Conservation (phyloP, 352 stramenopile genomes). For the Pythium aquatile region DNA sequence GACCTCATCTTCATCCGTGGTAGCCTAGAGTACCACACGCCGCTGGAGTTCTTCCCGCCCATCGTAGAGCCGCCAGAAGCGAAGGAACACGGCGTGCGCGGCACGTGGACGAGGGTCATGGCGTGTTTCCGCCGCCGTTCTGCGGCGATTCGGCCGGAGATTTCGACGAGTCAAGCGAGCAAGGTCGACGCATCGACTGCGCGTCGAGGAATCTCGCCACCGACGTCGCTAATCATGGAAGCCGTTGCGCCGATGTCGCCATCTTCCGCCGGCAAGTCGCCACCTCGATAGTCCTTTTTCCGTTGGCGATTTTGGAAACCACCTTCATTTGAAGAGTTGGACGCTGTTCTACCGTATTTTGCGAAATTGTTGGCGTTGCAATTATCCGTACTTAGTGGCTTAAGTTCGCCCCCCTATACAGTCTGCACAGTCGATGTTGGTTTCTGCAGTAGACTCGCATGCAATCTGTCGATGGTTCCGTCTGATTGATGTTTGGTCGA, state of each 20-base stretch:
- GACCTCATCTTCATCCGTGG: constrained; percentile 23
- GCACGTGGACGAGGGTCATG: neutral
- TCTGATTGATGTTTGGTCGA: neutral
- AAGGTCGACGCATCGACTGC: neutral
- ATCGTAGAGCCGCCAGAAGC: neutral
- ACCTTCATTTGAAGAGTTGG: no score
- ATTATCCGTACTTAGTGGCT: no score
- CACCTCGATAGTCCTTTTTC: no score
- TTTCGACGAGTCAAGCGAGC: neutral
- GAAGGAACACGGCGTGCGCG: neutral
- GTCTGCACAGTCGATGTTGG: no score
- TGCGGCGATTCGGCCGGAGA: neutral
- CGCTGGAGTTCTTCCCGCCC: constrained; percentile 16
- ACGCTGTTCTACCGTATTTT: no score
- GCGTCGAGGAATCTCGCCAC: neutral
- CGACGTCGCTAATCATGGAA: neutral
- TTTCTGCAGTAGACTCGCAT: neutral
- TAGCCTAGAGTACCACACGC: constrained; percentile 22
- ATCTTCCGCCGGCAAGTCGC: neutral
- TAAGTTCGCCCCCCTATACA: no score
- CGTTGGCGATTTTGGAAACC: no score
- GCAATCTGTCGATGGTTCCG: no score
- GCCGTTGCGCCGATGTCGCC: neutral
- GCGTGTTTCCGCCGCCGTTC: neutral
- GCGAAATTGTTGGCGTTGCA: no score